Evolutionary conservation across 495 filamentous ascomycete genomes (phyloP).

Genomic region (Podospora tetraspora): DNA sequence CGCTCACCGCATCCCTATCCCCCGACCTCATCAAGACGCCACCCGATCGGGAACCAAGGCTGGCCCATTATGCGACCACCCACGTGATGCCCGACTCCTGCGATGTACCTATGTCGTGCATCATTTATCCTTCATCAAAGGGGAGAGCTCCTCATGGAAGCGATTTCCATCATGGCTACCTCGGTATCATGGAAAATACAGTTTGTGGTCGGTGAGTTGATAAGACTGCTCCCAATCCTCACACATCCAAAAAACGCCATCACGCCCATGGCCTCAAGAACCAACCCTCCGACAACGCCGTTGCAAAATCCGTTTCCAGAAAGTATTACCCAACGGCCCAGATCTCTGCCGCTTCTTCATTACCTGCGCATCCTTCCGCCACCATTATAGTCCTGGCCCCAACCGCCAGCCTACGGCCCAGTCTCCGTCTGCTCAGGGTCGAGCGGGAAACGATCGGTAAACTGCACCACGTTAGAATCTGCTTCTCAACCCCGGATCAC

Average conservation of each 20-base stretch:
- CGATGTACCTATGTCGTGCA: slow-evolving; percentile 39
- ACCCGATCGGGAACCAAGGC: slow-evolving; percentile 2
- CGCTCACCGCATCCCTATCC: neutral
- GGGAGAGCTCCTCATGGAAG: neutral
- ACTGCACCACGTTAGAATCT: slow-evolving; percentile 13
- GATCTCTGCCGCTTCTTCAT: neutral
- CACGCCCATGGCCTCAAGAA: neutral
- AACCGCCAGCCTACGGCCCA: neutral
- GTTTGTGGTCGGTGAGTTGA: neutral
- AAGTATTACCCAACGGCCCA: neutral
- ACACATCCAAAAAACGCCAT: neutral
- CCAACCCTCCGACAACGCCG: neutral
- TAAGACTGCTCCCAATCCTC: neutral
- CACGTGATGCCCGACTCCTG: slow-evolving; percentile 34
- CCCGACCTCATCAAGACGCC: slow-evolving; percentile 1
- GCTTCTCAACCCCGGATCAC: neutral
- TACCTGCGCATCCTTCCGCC: neutral
- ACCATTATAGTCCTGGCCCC: neutral
- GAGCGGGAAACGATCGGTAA: slow-evolving; percentile 51
- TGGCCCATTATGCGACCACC: slow-evolving; percentile 28
- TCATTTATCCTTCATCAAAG: slow-evolving; percentile 21
- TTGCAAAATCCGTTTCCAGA: neutral
- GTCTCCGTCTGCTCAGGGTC: slow-evolving; percentile 28
- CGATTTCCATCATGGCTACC: neutral
- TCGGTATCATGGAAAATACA: neutral